Evolutionary conservation across 179 eudicot genomes (phyloP), one percentile per base, ranked within the genome.

Genomic region (Monotropa hypopitys): DNA sequence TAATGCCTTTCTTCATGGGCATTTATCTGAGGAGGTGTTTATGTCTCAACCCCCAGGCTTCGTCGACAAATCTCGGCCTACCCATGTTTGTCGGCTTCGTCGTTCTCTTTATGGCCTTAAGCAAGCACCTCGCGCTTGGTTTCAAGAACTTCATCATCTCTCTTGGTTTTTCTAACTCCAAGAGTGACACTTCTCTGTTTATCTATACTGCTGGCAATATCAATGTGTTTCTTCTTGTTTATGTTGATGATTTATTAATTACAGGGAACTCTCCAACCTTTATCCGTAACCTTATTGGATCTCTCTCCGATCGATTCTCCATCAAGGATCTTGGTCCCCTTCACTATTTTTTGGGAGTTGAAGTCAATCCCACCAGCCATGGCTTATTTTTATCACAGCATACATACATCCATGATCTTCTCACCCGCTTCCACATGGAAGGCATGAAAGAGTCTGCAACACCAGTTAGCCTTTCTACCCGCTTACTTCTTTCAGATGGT

Each of bases 1-100:
- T 28, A 73, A 54, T 54, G 66, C 50, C 16, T 73, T 74, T 11
- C 20, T 56, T n/a, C 77, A 74, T 74, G 77, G 77, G 15, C 49
- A 35, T 6, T 16, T 53, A 4, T 33, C 23, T 3, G 50, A 73
- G 33, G 30, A 73, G 23, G 76, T 53, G 3, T 73, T 15, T 54
- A 73, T 74, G 68, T 20, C 68, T 56, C 77, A 74, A 16, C 54
- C 69, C 35, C 21, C 40, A 9, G 38, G 21, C 1, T 74, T 74
- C 42, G 33, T 56, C 40, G 53, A 74, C 35, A 7, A 3, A 6
- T 7, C 51, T 2, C 9, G 20, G 18, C 47, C 76, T 7, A 5
- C 10, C 21, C 51, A 74, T 74, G 69, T 74, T 20, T 74, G 77
- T 40, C 32, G 5, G 12, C 28, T 74, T 28, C 18, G 42, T 0